Percentiles rank a stretch among this genome's conserved stretches.
phyloP scores from a whole-genome alignment of 2,329 filamentous ascomycete species.

The Daldinia eschscholtzii region DNA sequence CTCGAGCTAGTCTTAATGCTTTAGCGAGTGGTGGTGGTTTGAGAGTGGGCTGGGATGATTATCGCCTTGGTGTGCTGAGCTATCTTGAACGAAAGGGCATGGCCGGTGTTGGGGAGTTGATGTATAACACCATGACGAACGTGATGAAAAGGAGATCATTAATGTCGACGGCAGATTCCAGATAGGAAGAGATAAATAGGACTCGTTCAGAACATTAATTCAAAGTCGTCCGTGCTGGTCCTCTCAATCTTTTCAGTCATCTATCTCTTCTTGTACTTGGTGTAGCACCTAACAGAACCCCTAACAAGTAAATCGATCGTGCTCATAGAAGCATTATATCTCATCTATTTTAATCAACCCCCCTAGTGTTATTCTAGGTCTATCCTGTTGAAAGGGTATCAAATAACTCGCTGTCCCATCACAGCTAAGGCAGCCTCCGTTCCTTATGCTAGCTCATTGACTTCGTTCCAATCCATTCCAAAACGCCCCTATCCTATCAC shows the following conservation, averaged over 20 bases:
- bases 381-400: constrained; percentile 54
- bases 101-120: constrained; percentile 75
- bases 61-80: constrained; percentile 77
- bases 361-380: constrained; percentile 28
- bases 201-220: not conserved
- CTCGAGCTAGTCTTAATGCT: constrained; percentile 72
- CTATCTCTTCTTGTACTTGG: not conserved
- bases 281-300: not conserved
- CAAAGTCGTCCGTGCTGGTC: not conserved
- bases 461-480: constrained; percentile 18
- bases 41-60: constrained; percentile 77
- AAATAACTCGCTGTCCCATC: constrained; percentile 15
- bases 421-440: not conserved
- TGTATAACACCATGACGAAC: constrained; percentile 86
- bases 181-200: not conserved
- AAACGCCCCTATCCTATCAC: constrained; percentile 21
- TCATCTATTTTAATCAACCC: constrained; percentile 5
- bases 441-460: constrained; percentile 14
- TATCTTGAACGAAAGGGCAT: constrained; percentile 75
- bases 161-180: constrained; percentile 7
- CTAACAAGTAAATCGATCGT: not conserved
- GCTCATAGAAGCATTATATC: not conserved
- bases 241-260: not conserved
- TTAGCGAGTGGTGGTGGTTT: constrained; percentile 75
- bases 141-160: constrained; percentile 64